phyloP scores from a whole-genome alignment of 2,329 filamentous ascomycete genomes.

The Akanthomyces muscarius region DNA sequence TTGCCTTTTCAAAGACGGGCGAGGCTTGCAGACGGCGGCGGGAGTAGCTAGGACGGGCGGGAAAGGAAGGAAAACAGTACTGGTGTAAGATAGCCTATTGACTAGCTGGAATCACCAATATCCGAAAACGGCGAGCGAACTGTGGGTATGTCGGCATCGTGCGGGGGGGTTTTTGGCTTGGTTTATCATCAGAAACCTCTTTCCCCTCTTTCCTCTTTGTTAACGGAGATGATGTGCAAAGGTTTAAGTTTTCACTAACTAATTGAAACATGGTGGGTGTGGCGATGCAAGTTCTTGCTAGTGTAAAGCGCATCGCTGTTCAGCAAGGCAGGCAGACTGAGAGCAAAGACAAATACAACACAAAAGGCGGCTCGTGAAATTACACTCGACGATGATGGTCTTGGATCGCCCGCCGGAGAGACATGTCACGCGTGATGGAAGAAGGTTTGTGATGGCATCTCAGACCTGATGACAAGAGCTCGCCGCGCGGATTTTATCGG shows the following conservation, averaged over 20 bases:
- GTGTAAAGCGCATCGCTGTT: too few relatives aligned
- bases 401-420: not conserved
- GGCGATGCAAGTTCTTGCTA: not conserved
- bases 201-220: not conserved
- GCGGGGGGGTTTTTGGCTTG: not conserved
- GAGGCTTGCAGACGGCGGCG: not conserved
- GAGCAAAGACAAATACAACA: not conserved
- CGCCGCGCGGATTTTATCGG: too few relatives aligned
- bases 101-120: not conserved
- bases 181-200: not conserved
- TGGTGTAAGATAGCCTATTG: not conserved
- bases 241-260: not conserved
- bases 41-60: not conserved
- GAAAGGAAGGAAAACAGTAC: too few relatives aligned
- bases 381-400: not conserved
- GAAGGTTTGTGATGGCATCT: slow-evolving; percentile 1
- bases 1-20: not conserved
- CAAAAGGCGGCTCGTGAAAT: not conserved
- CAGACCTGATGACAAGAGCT: not conserved
- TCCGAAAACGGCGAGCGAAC: not conserved
- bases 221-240: not conserved
- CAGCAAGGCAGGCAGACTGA: too few relatives aligned
- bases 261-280: not conserved
- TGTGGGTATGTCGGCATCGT: not conserved
- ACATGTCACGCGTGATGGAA: not conserved